phyloP scores from a whole-genome alignment of 768 basidiomycete genomes.

The Tricholoma furcatifolium region DNA sequence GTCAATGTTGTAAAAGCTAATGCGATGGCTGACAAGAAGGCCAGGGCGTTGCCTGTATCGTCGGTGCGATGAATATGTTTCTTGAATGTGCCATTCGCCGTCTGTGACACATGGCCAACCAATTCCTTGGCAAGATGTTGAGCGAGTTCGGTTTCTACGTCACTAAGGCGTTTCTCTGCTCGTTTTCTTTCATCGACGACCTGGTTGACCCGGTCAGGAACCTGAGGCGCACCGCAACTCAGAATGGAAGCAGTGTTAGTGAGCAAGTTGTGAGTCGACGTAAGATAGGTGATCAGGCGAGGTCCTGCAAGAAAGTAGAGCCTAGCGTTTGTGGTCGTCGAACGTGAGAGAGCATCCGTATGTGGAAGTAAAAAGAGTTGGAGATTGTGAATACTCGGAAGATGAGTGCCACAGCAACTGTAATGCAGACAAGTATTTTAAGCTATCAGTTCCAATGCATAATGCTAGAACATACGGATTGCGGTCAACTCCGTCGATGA shows the following conservation, averaged over 20 bases:
- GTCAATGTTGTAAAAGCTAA: slow-evolving; percentile 39
- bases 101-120: slow-evolving; percentile 32
- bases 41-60: slow-evolving; percentile 56
- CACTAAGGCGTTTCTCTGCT: slow-evolving; percentile 65
- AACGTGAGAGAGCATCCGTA: slow-evolving; percentile 63
- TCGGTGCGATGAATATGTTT: slow-evolving; percentile 60
- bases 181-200: slow-evolving; percentile 66
- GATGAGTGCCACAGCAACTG: slow-evolving; percentile 84
- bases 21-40: slow-evolving; percentile 58
- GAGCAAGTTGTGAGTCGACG: slow-evolving; percentile 55
- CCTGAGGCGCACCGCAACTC: slow-evolving; percentile 64
- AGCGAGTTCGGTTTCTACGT: slow-evolving; percentile 68
- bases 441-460: slow-evolving; percentile 15
- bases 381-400: slow-evolving; percentile 71
- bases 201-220: slow-evolving; percentile 67
- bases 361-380: slow-evolving; percentile 72
- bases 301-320: slow-evolving; percentile 85
- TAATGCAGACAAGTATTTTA: neutral
- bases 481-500: slow-evolving; percentile 80
- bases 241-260: slow-evolving; percentile 56
- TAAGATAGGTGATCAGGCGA: slow-evolving; percentile 64
- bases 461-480: slow-evolving; percentile 55
- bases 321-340: slow-evolving; percentile 61
- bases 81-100: slow-evolving; percentile 30
- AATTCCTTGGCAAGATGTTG: slow-evolving; percentile 42